Percentiles rank a stretch among this genome's conserved stretches.
Evolutionary conservation across 2,329 filamentous ascomycete species (phyloP).

Genomic region (Diaporthe sp.): DNA sequence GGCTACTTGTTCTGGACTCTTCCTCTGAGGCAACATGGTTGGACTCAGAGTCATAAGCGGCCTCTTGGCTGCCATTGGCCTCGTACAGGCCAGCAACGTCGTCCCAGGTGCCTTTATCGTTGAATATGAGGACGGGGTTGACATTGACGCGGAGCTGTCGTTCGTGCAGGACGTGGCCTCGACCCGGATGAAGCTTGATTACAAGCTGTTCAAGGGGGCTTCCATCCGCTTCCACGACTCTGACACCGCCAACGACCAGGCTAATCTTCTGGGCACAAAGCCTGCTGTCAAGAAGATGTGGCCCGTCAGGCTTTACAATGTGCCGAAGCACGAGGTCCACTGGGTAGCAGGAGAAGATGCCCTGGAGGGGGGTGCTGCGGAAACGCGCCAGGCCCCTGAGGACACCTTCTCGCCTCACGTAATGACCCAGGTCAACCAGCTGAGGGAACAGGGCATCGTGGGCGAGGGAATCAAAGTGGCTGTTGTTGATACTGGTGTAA

Average conservation of each 20-base stretch:
- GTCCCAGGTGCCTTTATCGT: conserved; percentile 63
- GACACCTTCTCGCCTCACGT: conserved; percentile 61
- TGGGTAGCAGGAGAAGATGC: conserved; percentile 49
- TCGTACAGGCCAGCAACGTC: conserved; percentile 38
- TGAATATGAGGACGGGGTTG: conserved; percentile 61
- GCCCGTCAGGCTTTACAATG: conserved; percentile 56
- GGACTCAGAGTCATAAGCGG: conserved; percentile 4
- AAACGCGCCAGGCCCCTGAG: conserved; percentile 46
- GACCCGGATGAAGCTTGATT: conserved; percentile 60
- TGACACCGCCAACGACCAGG: conserved; percentile 54
- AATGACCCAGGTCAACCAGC: conserved; percentile 67
- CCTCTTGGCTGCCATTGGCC: conserved; percentile 16
- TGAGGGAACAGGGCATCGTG: conserved; percentile 57
- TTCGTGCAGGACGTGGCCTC: conserved; percentile 52
- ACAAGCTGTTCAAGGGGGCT: conserved; percentile 63
- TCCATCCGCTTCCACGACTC: conserved; percentile 63
- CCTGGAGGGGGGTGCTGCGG: conserved; percentile 39
- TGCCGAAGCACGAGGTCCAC: conserved; percentile 57
- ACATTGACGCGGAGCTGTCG: conserved; percentile 52
- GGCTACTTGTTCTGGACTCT: not conserved
- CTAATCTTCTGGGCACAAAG: conserved; percentile 52
- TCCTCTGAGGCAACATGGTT: not conserved
- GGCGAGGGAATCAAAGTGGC: conserved; percentile 65
- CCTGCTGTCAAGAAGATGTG: conserved; percentile 60
- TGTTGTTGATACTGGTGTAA: conserved; percentile 65